Base-by-base conservation (phyloP, 83 land plant genomes). In the Isoetes engelmannii region DNA sequence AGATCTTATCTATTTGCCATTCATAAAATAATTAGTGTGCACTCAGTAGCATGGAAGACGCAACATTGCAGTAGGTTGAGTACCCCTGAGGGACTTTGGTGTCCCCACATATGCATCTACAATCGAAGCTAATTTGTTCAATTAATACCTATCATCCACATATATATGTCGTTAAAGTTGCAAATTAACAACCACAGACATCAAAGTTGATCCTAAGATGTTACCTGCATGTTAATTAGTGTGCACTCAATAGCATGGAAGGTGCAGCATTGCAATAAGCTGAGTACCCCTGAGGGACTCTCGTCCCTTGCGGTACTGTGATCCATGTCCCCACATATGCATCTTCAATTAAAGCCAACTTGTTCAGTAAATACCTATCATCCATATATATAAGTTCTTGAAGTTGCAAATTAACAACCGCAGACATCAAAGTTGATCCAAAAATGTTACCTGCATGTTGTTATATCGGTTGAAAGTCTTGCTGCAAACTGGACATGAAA, bases 281-380 rank as follows among this genome's bases (percentile, higher is more conserved):
- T 87, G 89, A 17, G 87, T 79, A 42, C 92, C 92, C 57, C 90
- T 76, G 58, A 89, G 85, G 5, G 92, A 89, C 49, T 89, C 90
- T 7, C 90, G 92, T 13, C 92, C 92, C 65, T 77, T 83, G 61
- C 92, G 69, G 69, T 89, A 89, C 59, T 89, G 92, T 13, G 92
- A 89, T 75, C 92, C 92, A 78, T 89, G 92, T 69, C 92, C 92
- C 92, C 92, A 89, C 92, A 89, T 86, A 65, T 89, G 92, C 92
- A 89, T 89, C 92, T 89, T 74, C 58, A 62, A 4, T 20, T 5
- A 5, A 4, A 28, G 57, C 49, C 41, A 18, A 48, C 44, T 50
- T 50, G 62, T 58, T 69, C 71, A 74, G 63, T 69, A 63, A 67
- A 53, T 28, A 54, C 61, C 67, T 50, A 67, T 44, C 63, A 48